Evolutionary conservation across 495 filamentous ascomycete genomes (phyloP), one percentile per base, ranked within the genome.

Genomic region (Staphylotrichum longicolle): DNA sequence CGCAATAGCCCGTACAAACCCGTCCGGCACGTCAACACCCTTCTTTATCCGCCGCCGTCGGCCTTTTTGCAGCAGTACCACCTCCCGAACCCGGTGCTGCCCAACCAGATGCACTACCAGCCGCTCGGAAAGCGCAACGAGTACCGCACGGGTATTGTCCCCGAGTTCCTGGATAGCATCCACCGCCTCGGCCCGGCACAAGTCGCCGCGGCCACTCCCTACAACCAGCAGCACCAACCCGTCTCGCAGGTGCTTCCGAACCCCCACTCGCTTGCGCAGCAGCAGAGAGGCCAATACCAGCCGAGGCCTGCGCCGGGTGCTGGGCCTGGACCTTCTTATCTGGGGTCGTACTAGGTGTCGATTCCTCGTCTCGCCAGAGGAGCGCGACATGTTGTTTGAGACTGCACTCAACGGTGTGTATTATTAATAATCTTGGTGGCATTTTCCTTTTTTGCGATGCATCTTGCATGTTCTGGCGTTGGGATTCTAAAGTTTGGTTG

Each of bases 41-140:
- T 98, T 20, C 81, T 97, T 15, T 90, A 94, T 35, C 94, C 93
- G 11, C 91, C 94, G 53, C 90, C 91, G 0, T 90, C 90, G 12
- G 81, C 84, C 0, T 89, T 91, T 10, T 82, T 96, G 50, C 85
- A 92, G 51, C 86, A 90, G 63, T 87, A 89, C 60, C 84, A 70
- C 79, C 88, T 71, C 71, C 82, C 58, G 78, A 72, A 70, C 60
- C 44, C 64, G 7, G 48, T 75, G 3, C 66, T 70, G 27, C 88
- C 71, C 78, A 91, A 65, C 47, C 90, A 96, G 75, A 96, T 98
- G 91, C 94, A 96, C 68, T 98, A 97, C 65, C 93, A 96, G 67
- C 90, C 93, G 5, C 75, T 98, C 8, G 89, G 90, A 4, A 90
- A 91, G 68, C 81, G 84, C 4, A 83, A 87, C 54, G 91, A 96